Percentiles rank a stretch among this genome's conserved stretches.
Evolutionary conservation across 495 filamentous ascomycete species (phyloP).

Genomic region (Letharia columbiana): DNA sequence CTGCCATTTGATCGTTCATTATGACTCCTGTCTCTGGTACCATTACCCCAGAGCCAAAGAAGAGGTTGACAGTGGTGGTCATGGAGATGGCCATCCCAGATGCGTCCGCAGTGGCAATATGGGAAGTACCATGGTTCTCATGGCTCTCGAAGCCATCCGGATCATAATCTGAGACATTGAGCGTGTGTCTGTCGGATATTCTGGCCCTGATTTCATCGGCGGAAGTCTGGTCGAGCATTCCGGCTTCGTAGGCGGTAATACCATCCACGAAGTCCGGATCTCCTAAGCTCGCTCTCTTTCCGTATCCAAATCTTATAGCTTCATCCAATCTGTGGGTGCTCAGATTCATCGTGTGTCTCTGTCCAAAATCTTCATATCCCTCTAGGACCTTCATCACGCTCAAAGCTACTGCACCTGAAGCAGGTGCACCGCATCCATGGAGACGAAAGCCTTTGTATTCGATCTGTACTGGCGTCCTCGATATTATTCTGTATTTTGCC

Average conservation of each 20-base stretch:
- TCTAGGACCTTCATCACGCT: slow-evolving; percentile 69
- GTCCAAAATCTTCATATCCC: slow-evolving; percentile 55
- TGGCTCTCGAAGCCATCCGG: slow-evolving; percentile 52
- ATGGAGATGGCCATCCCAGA: slow-evolving; percentile 61
- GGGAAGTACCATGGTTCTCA: slow-evolving; percentile 65
- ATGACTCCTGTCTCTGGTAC: slow-evolving; percentile 76
- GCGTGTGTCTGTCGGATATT: slow-evolving; percentile 62
- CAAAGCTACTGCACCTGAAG: slow-evolving; percentile 61
- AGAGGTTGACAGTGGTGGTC: slow-evolving; percentile 75
- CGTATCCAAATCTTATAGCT: slow-evolving; percentile 81
- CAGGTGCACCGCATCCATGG: slow-evolving; percentile 58
- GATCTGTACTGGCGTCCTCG: slow-evolving; percentile 53
- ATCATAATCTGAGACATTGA: slow-evolving; percentile 61
- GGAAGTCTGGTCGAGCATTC: slow-evolving; percentile 52
- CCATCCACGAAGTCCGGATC: slow-evolving; percentile 64
- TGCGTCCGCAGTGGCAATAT: slow-evolving; percentile 59
- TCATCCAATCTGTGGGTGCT: slow-evolving; percentile 79
- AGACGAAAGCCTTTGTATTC: slow-evolving; percentile 61
- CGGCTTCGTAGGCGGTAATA: slow-evolving; percentile 48
- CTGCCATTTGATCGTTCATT: slow-evolving; percentile 89
- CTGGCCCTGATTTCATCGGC: slow-evolving; percentile 48
- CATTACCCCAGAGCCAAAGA: slow-evolving; percentile 71
- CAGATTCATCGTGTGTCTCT: slow-evolving; percentile 37
- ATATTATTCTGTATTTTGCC: slow-evolving; percentile 51
- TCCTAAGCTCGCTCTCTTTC: slow-evolving; percentile 57